These are phyloP conservation scores for Eutreptiella sp. DNA, from an alignment of 208 protist genomes.

Conservation along the genomic window DNA sequence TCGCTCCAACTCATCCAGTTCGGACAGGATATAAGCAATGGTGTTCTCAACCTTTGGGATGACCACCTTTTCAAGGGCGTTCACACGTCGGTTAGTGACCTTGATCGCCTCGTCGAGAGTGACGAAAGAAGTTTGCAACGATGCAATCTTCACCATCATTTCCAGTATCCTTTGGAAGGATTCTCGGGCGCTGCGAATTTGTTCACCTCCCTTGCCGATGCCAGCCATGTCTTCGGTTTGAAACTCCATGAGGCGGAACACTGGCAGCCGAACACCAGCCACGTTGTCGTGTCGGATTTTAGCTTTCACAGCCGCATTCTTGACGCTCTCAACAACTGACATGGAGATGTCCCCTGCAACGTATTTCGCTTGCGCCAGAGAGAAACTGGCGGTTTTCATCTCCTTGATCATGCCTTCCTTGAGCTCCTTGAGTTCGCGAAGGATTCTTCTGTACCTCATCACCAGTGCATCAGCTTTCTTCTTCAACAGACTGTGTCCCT, in stretches of 20 bases:
- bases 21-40: slow-evolving; percentile 93
- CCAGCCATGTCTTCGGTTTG: slow-evolving; percentile 60
- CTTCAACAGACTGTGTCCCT: slow-evolving; percentile 98
- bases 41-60: slow-evolving; percentile 94
- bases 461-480: slow-evolving; percentile 99
- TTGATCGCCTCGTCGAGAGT: slow-evolving; percentile 97
- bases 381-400: slow-evolving; percentile 84
- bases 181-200: slow-evolving; percentile 77
- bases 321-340: slow-evolving; percentile 83
- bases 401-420: slow-evolving; percentile 73
- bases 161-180: slow-evolving; percentile 82
- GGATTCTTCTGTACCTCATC: slow-evolving; percentile 86
- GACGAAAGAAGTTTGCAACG: slow-evolving; percentile 93
- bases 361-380: slow-evolving; percentile 91
- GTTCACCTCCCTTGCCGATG: slow-evolving; percentile 91
- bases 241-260: slow-evolving; percentile 68
- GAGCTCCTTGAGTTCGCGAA: slow-evolving; percentile 82
- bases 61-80: slow-evolving; percentile 99
- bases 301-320: slow-evolving; percentile 73
- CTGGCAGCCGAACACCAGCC: slow-evolving; percentile 93
- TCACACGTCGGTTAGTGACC: slow-evolving; percentile 98
- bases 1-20: slow-evolving; percentile 98
- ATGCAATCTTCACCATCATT: slow-evolving; percentile 88
- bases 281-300: slow-evolving; percentile 91
- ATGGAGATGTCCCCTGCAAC: slow-evolving; percentile 91